phyloP scores from a whole-genome alignment of 768 basidiomycete genomes.

The Butyriboletus loyo region DNA sequence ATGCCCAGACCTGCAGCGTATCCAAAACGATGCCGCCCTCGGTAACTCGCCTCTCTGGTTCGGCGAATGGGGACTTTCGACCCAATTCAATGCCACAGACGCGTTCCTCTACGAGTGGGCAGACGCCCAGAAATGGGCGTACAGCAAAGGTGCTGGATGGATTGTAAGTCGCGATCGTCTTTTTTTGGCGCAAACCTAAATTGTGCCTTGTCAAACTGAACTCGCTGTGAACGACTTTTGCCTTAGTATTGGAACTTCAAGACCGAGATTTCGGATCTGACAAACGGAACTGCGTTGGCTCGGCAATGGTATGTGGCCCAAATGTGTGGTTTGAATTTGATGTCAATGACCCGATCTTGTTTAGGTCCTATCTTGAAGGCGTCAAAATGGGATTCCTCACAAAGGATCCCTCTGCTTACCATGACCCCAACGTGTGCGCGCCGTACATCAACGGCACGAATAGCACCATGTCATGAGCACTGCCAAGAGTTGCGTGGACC shows the following conservation, averaged over 20 bases:
- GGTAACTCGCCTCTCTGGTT: constrained; percentile 51
- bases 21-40: constrained; percentile 44
- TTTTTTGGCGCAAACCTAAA: not conserved
- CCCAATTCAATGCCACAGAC: constrained; percentile 62
- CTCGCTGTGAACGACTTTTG: not conserved
- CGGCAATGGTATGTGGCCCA: constrained; percentile 56
- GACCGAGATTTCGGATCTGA: constrained; percentile 50
- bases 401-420: constrained; percentile 51
- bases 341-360: not conserved
- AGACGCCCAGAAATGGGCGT: constrained; percentile 70
- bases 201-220: not conserved
- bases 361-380: constrained; percentile 71
- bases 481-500: too few species aligned
- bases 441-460: constrained; percentile 37
- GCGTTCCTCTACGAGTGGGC: constrained; percentile 66
- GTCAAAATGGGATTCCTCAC: constrained; percentile 59
- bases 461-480: constrained; percentile 8
- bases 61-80: constrained; percentile 62
- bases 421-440: constrained; percentile 63
- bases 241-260: constrained; percentile 72
- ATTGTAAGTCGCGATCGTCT: constrained; percentile 42
- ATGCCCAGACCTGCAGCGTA: constrained; percentile 53
- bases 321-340: too few species aligned
- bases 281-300: constrained; percentile 45
- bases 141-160: constrained; percentile 62